Percentiles rank a stretch among this genome's conserved stretches.
Evolutionary conservation across 768 basidiomycete genomes (phyloP).

Genomic region (Rhodotorula diobovata): DNA sequence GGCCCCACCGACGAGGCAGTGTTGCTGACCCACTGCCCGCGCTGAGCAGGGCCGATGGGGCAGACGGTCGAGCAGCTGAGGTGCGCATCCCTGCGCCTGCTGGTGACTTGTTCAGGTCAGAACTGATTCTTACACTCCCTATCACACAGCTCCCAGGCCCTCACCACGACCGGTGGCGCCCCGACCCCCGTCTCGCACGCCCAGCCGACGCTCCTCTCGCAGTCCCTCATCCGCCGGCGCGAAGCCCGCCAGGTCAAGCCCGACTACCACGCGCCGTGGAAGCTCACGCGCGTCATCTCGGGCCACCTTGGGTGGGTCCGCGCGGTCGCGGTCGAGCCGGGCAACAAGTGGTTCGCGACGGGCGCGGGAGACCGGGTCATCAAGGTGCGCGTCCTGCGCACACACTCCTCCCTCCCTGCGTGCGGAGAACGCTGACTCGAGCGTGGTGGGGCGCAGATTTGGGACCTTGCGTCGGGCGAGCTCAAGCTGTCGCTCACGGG

Average conservation of each 20-base stretch:
- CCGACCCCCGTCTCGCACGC: constrained; percentile 32
- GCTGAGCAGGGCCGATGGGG: constrained; percentile 28
- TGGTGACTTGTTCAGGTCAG: not conserved
- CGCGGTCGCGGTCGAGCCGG: constrained; percentile 91
- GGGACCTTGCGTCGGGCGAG: constrained; percentile 97
- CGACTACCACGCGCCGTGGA: constrained; percentile 93
- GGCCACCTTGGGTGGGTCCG: constrained; percentile 98
- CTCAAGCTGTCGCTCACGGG: constrained; percentile 93
- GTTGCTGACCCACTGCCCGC: not conserved
- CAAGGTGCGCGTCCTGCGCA: constrained; percentile 52
- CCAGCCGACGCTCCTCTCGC: constrained; percentile 58
- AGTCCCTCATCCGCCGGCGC: constrained; percentile 86
- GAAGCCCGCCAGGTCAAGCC: constrained; percentile 91
- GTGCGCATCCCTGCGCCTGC: not conserved
- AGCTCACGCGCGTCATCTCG: constrained; percentile 90
- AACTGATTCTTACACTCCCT: not conserved
- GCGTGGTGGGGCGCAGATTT: constrained; percentile 54
- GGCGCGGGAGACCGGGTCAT: constrained; percentile 97
- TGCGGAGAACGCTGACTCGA: not conserved
- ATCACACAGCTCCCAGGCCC: constrained; percentile 27
- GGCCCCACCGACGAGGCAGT: not conserved
- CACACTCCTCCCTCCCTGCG: too few species aligned
- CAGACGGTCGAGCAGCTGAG: constrained; percentile 29
- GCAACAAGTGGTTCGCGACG: constrained; percentile 97
- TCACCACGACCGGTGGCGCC: constrained; percentile 17